These are phyloP conservation scores for Oidium heveae DNA, from an alignment of 2,329 filamentous ascomycete genomes.

Conservation along the genomic window DNA sequence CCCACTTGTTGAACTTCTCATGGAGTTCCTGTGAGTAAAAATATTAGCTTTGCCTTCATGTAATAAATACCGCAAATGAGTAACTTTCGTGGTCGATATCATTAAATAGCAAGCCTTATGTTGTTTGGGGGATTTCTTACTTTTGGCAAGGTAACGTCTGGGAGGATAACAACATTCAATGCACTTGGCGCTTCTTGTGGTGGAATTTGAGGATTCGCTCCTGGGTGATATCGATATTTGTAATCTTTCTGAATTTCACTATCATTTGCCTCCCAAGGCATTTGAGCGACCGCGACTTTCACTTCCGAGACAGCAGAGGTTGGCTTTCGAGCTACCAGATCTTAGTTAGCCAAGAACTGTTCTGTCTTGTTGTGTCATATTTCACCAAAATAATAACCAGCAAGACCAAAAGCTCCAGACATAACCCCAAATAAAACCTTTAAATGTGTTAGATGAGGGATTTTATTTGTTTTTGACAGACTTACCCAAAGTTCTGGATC, in stretches of 20 bases:
- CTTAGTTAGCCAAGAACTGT: constrained; percentile 6
- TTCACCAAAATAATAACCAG: constrained; percentile 69
- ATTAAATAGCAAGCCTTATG: not conserved
- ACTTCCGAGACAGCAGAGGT: constrained; percentile 66
- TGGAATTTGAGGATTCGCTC: constrained; percentile 49
- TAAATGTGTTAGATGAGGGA: constrained; percentile 1
- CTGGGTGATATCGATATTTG: constrained; percentile 27
- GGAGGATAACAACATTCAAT: constrained; percentile 81
- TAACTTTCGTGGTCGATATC: too few species aligned
- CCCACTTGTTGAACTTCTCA: constrained; percentile 98
- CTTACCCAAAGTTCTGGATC: constrained; percentile 56
- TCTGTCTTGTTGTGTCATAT: too few species aligned
- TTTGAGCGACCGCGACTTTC: constrained; percentile 48
- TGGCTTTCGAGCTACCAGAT: constrained; percentile 45
- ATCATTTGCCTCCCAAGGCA: constrained; percentile 54
- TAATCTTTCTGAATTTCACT: constrained; percentile 28
- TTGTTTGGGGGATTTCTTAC: constrained; percentile 20
- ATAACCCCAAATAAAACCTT: constrained; percentile 83
- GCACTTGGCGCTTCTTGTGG: constrained; percentile 85
- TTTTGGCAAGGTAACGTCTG: constrained; percentile 80
- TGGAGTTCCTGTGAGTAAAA: constrained; percentile 49
- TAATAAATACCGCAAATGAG: too few species aligned
- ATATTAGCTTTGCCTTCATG: too few species aligned
- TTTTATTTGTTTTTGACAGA: not conserved
- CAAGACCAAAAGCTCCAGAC: constrained; percentile 65